Evolutionary conservation across 306 rosid genomes (phyloP).

Genomic region (Medicago arabica): DNA sequence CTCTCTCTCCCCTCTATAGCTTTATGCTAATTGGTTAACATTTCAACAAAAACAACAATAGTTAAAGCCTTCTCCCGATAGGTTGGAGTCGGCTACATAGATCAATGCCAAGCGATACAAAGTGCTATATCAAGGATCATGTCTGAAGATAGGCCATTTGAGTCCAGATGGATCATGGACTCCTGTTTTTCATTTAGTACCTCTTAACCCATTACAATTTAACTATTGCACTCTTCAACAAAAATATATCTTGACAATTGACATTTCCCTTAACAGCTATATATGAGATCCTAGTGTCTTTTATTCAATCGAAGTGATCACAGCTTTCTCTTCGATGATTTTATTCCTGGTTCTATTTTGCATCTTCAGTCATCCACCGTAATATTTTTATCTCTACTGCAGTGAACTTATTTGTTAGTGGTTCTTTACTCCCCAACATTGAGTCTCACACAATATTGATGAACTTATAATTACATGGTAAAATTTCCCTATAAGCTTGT

Average conservation of each 20-base stretch:
- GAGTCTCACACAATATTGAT: conserved; percentile 6
- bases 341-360: not conserved
- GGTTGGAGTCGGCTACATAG: not conserved
- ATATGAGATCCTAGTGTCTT: not conserved
- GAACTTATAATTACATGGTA: not conserved
- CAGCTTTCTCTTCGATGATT: not conserved
- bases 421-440: not conserved
- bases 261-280: not conserved
- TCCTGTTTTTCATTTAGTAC: not conserved
- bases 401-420: not conserved
- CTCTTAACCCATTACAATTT: not conserved
- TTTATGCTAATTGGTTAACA: conserved; percentile 33
- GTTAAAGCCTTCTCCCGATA: conserved; percentile 1
- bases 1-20: not conserved
- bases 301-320: not conserved
- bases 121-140: not conserved
- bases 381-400: not conserved
- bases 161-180: not conserved
- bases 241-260: not conserved
- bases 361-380: not conserved
- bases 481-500: not conserved
- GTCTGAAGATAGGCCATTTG: not conserved
- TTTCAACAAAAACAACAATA: not conserved
- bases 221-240: conserved; percentile 1
- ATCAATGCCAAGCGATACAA: not conserved